phyloP scores from a whole-genome alignment of 139 green algal species.

The Tetratostichococcus sp. region DNA sequence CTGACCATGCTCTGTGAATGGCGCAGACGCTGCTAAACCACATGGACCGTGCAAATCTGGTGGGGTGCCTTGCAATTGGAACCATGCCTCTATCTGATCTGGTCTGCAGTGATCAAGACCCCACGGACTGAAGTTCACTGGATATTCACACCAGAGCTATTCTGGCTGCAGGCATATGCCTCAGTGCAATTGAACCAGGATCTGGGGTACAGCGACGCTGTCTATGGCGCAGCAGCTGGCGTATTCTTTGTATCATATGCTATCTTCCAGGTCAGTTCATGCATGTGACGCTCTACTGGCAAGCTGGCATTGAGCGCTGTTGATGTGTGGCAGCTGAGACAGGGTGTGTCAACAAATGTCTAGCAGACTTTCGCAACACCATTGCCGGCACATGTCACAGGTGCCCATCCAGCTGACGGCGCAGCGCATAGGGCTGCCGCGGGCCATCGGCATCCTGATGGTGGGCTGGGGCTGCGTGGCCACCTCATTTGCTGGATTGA shows the following conservation, averaged over 20 bases:
- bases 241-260: slow-evolving; percentile 1
- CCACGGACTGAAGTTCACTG: no score
- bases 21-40: slow-evolving; percentile 4
- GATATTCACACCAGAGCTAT: no score
- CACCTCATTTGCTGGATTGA: slow-evolving; percentile 6
- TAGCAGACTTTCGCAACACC: no score
- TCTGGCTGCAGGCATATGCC: not conserved
- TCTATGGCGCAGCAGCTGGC: slow-evolving; percentile 15
- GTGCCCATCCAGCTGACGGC: not conserved
- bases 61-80: not conserved
- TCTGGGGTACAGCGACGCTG: not conserved
- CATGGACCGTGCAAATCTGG: slow-evolving; percentile 12
- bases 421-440: slow-evolving; percentile 5
- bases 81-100: not conserved
- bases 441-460: slow-evolving; percentile 11
- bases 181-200: slow-evolving; percentile 13
- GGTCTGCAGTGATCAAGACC: no score
- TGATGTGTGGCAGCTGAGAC: no score
- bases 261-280: slow-evolving; percentile 3
- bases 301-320: no score
- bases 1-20: no score
- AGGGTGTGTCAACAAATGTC: no score
- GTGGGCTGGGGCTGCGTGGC: slow-evolving; percentile 16
- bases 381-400: not conserved
- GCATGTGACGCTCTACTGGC: not conserved